Evolutionary conservation across 1,284 basidiomycete species (phyloP).

Genomic region (Sporisorium iseilematis-ciliati): DNA sequence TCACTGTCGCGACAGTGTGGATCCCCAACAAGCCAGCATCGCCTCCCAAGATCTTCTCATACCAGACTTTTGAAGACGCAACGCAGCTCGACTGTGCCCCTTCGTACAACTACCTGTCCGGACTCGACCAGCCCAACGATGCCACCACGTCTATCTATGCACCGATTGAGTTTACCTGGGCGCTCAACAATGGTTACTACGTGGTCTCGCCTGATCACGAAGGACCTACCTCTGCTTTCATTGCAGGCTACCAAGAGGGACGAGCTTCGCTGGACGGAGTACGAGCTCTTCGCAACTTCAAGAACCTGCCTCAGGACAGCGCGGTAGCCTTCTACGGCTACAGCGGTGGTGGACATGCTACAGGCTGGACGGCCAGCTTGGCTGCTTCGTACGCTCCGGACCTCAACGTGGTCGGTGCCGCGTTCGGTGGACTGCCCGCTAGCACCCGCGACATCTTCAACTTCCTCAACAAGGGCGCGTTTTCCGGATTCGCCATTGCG

Average conservation of each 20-base stretch:
- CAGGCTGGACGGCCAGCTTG: constrained; percentile 51
- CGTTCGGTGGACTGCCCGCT: constrained; percentile 61
- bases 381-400: constrained; percentile 48
- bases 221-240: constrained; percentile 48
- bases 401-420: constrained; percentile 60
- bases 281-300: constrained; percentile 42
- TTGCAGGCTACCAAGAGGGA: constrained; percentile 57
- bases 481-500: constrained; percentile 56
- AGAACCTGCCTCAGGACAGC: constrained; percentile 31
- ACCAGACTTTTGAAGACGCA: constrained; percentile 55
- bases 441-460: constrained; percentile 43
- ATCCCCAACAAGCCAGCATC: constrained; percentile 51
- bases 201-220: constrained; percentile 63
- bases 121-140: constrained; percentile 31
- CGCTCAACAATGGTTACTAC: constrained; percentile 59
- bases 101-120: constrained; percentile 35
- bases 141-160: constrained; percentile 28
- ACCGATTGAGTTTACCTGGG: constrained; percentile 51
- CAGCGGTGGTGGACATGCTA: constrained; percentile 59
- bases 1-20: constrained; percentile 53
- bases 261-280: constrained; percentile 58
- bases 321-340: constrained; percentile 53
- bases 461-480: constrained; percentile 46
- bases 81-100: constrained; percentile 54
- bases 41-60: constrained; percentile 52